phyloP scores from a whole-genome alignment of 1,284 basidiomycete genomes.

The Ceratorhiza oryzae-sativae region DNA sequence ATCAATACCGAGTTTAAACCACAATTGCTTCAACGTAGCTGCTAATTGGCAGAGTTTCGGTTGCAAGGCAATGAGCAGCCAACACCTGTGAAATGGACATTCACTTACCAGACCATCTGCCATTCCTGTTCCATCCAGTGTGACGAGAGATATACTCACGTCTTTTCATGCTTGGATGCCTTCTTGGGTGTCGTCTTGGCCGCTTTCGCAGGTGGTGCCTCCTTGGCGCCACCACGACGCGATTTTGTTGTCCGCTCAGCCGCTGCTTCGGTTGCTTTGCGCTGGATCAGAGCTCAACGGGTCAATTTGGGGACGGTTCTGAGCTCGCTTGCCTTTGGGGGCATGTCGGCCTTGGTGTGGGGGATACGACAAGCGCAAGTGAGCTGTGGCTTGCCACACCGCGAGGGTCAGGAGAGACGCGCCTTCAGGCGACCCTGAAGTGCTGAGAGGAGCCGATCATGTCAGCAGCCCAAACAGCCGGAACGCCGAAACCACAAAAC shows the following conservation, averaged over 20 bases:
- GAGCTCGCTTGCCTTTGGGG: conserved; percentile 19
- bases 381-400: conserved; percentile 17
- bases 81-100: no score
- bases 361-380: neutral
- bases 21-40: no score
- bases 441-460: neutral
- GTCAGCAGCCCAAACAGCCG: conserved; percentile 20
- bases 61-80: neutral
- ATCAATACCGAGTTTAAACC: neutral
- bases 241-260: conserved; percentile 34
- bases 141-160: conserved; percentile 13
- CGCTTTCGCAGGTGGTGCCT: conserved; percentile 24
- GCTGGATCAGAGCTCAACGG: conserved; percentile 9
- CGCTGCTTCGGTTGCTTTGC: conserved; percentile 29
- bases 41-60: neutral
- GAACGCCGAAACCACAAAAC: conserved; percentile 4
- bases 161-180: conserved; percentile 34
- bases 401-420: conserved; percentile 27
- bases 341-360: conserved; percentile 1
- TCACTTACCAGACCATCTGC: conserved; percentile 2
- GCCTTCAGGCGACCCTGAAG: conserved; percentile 26
- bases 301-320: neutral
- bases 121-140: no score
- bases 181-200: conserved; percentile 8
- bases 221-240: conserved; percentile 35